Evolutionary conservation across 495 filamentous ascomycete species (phyloP), one percentile per base, ranked within the genome.

Genomic region (Penicillium nucicola): DNA sequence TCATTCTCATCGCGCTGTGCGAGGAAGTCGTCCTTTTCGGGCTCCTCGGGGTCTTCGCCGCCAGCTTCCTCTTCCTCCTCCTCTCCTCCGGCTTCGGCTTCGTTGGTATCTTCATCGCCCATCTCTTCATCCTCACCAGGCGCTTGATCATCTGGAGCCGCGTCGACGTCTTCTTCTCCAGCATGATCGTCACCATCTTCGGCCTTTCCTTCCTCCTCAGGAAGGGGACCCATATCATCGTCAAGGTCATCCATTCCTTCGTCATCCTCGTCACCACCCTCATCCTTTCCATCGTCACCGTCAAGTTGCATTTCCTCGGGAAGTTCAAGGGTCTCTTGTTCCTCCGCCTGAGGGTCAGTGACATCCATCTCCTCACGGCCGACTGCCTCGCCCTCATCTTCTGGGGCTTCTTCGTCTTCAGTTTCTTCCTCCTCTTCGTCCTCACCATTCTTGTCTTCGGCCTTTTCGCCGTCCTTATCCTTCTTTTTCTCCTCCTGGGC

Each of bases 281-380:
- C 84, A 22, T 76, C 68, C 40, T 83, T 83, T 42, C 80, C 77
- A 38, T 87, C 81, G 45, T 84, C 74, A 20, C 77, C 81, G 61
- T 87, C 86, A 28, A 89, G 71, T 34, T 85, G 74, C 72, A 89
- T 82, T 54, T 88, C 84, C 18, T 90, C 84, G 5, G 83, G 84
- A 30, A 86, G 70, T 22, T 87, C 84, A 12, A 87, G 70, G 0
- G 75, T 75, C 28, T 85, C 74, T 42, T 85, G 79, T 54, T 96
- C 88, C 52, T 92, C 84, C 2, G 84, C 77, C 64, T 92, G 84
- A 18, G 81, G 76, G 61, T 90, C 87, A 18, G 81, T 78, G 34
- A 81, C 78, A 61, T 86, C 82, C 48, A 78, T 78, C 18, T 83
- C 76, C 36, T 84, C 79, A 25, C 79, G 74, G 13, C 77, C 77